These are phyloP conservation scores for Ustilago curta DNA, from an alignment of 1,284 basidiomycete genomes.

Conservation along the genomic window DNA sequence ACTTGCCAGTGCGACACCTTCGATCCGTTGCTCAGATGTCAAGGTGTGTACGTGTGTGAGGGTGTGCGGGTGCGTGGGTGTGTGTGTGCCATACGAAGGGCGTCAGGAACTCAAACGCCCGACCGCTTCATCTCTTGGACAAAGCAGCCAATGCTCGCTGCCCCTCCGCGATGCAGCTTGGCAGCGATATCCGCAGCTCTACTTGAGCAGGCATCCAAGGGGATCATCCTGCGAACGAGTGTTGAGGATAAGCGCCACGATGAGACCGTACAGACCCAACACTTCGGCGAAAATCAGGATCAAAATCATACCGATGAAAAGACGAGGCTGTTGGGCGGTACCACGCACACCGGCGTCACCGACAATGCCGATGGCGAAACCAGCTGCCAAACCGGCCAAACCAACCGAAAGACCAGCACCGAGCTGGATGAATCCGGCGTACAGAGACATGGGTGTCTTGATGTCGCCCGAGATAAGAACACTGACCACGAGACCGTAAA, in stretches of 20 bases:
- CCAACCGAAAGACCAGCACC: slow-evolving; percentile 93
- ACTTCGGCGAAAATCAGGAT: slow-evolving; percentile 92
- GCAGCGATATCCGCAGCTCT: not conserved
- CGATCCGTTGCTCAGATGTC: slow-evolving; percentile 6
- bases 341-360: slow-evolving; percentile 80
- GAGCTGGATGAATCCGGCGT: slow-evolving; percentile 92
- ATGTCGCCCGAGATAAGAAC: slow-evolving; percentile 71
- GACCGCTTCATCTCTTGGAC: no score
- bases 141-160: no score
- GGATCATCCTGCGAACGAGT: slow-evolving; percentile 68
- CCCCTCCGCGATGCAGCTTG: no score
- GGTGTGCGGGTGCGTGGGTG: no score
- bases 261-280: slow-evolving; percentile 86
- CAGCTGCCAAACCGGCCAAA: slow-evolving; percentile 91
- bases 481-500: slow-evolving; percentile 76
- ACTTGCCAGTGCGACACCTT: not conserved
- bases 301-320: slow-evolving; percentile 83
- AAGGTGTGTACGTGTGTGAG: not conserved
- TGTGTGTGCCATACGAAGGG: no score
- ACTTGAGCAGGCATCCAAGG: slow-evolving; percentile 55
- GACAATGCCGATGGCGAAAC: slow-evolving; percentile 95
- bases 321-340: slow-evolving; percentile 80
- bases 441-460: slow-evolving; percentile 73
- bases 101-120: no score
- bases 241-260: slow-evolving; percentile 91